Evolutionary conservation across 805 yeast species (phyloP), one percentile per base, ranked within the genome.

Genomic region (Saccharomyces cerevisiae): DNA sequence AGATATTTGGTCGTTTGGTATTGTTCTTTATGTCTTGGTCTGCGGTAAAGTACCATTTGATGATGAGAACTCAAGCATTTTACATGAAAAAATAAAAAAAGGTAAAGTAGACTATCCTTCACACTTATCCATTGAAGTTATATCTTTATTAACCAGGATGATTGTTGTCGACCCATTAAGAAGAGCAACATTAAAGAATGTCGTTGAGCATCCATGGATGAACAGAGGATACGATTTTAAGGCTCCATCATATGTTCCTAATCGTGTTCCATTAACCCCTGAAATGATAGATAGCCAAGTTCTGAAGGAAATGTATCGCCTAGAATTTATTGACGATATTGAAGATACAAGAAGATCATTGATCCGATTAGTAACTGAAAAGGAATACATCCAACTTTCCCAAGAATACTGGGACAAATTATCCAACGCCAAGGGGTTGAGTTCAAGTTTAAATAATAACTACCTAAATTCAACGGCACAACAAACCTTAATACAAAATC

Each of bases 1-100:
- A 49, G 99, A 94, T 70, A 85, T 94, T 21, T 94, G 99, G 99
- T 89, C 97, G 1, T 92, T 91, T 76, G 99, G 99, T 59, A 96
- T 94, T 31, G 98, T 94, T 0, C 73, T 94, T 51, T 94, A 89
- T 66, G 99, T 94, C 6, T 76, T 94, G 57, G 97, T 94, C 1
- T 91, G 97, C 69, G 99, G 99, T 53, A 91, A 89, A 69, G 98
- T 94, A 13, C 99, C 99, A 8, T 94, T 94, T 69, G 99, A 94
- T 70, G 98, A 94, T 67, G 95, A 89, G 64, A 84, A 88, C 60
- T 96, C 95, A 59, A 84, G 91, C 48, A 91, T 87, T 1, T 76
- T 94, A 62, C 99, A 94, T 69, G 96, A 89, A 59, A 91, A 91
- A 70, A 94, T 94, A 68, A 94, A 92, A 68, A 81, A 84, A 60